Base-by-base conservation (phyloP, 306 rosid species). In the Rosa persica region DNA sequence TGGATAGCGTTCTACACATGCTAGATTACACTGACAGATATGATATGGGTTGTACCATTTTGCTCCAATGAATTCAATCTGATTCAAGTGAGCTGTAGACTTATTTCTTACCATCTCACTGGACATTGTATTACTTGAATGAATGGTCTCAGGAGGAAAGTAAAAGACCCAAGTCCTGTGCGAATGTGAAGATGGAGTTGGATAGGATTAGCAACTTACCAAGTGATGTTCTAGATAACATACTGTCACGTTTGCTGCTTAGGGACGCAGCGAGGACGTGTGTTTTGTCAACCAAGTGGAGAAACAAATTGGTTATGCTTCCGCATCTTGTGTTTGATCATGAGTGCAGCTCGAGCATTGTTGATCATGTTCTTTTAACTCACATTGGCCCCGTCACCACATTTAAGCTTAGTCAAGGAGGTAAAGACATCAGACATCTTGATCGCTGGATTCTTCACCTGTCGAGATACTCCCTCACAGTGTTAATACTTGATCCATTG, bases 331-430 rank as follows among this genome's bases (percentile, higher is more conserved):
- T 77, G 81, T 90, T 90, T 20, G 90, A 86, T 74, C 17, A 0
- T 48, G 8, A 5, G n/a, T 51, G 57, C 12, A 19, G 0, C 8
- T 51, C 7, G 8, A 16, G 8, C 65, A 76, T 79, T 54, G 73
- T 88, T 75, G 90, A 90, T 81, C 90, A 84, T 43, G 90, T 89
- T 5, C 91, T 89, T 60, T 72, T 89, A 70, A 89, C 80, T 48
- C 93, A 87, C 79, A 61, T 81, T 46, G 25, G 60, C 20, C 60
- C 60, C 3, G 3, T 52, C 6, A 17, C 11, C 60, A 52, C 6
- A 10, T 17, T 52, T 19, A 0, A 52, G 6, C 23, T 52, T 3
- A 15, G 2, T 17, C 22, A 19, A 15, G 23, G 23, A 17, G 0
- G 8, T 6, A 17, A 12, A 16, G 17, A 13, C 55, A 17, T 49